These are phyloP conservation scores for Marvania coccoides DNA, from an alignment of 139 green algal genomes.

Conservation along the genomic window DNA sequence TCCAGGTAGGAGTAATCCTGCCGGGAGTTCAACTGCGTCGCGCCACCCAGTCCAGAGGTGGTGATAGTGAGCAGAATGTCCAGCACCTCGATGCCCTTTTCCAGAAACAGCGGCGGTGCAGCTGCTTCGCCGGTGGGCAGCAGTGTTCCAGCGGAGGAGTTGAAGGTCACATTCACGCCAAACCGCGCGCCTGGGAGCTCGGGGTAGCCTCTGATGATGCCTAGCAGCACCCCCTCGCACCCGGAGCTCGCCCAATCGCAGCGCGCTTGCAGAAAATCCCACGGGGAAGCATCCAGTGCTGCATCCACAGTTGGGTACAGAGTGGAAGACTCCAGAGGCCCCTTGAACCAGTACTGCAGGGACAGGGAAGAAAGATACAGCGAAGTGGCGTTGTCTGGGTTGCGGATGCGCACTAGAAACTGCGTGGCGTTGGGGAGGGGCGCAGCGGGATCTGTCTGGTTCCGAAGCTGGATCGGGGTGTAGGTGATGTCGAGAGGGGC, in stretches of 20 bases:
- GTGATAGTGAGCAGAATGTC: conserved; percentile 28
- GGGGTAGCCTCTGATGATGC: conserved; percentile 25
- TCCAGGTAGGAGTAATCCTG: conserved; percentile 57
- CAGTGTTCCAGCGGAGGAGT: conserved; percentile 18
- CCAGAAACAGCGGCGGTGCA: conserved; percentile 8
- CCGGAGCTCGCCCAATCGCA: conserved; percentile 31
- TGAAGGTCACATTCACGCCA: conserved; percentile 39
- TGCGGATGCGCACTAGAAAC: conserved; percentile 55
- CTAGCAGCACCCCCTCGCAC: conserved; percentile 29
- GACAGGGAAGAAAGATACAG: conserved; percentile 22
- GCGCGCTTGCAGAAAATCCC: conserved; percentile 1
- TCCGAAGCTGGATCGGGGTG: conserved; percentile 39
- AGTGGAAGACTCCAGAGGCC: neutral
- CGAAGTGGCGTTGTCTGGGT: conserved; percentile 20
- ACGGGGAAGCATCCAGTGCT: neutral
- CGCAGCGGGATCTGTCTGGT: no score
- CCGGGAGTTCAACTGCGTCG: conserved; percentile 33
- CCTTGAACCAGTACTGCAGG: conserved; percentile 60
- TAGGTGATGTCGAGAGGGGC: conserved; percentile 15
- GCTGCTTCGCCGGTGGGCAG: conserved; percentile 4
- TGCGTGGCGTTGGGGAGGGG: conserved; percentile 35
- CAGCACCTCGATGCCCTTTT: conserved; percentile 13
- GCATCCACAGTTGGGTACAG: no score
- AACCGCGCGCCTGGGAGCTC: conserved; percentile 35
- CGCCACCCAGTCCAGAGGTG: conserved; percentile 24